Evolutionary conservation across 75 land plant genomes (phyloP).

Genomic region (Gnetum montanum): DNA sequence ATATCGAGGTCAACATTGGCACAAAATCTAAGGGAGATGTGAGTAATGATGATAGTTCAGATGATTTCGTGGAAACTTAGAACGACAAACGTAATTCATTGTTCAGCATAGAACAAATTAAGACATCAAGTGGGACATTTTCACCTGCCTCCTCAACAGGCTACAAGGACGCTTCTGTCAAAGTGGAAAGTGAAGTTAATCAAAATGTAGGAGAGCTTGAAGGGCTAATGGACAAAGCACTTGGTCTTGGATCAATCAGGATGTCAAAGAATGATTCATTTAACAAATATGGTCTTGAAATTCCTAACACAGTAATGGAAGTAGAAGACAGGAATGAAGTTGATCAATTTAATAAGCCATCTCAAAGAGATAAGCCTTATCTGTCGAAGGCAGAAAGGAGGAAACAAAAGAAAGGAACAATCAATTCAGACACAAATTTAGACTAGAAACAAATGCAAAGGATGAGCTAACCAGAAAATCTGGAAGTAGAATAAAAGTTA

Average conservation of each 20-base stretch:
- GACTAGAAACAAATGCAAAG: conserved; percentile 9
- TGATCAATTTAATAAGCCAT: conserved; percentile 10
- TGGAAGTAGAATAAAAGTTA: conserved; percentile 2
- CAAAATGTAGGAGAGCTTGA: conserved; percentile 31
- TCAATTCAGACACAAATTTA: conserved; percentile 5
- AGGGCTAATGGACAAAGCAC: conserved; percentile 72
- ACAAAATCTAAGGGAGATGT: conserved; percentile 23
- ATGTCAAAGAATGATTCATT: conserved; percentile 6
- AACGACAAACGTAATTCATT: neutral
- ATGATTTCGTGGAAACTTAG: neutral
- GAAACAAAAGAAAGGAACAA: conserved; percentile 74
- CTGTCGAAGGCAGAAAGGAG: conserved; percentile 94
- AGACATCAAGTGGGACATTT: neutral
- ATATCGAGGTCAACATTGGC: conserved; percentile 16
- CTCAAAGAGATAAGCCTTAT: conserved; percentile 71
- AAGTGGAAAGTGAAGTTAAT: neutral
- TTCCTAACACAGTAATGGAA: conserved; percentile 10
- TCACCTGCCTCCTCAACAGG: neutral
- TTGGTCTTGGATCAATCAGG: conserved; percentile 52
- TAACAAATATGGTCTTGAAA: conserved; percentile 28
- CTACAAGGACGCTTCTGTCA: neutral
- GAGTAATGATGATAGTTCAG: neutral
- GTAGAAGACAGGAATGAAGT: conserved; percentile 25
- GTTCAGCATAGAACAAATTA: neutral
- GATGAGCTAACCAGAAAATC: too few species aligned